phyloP scores from a whole-genome alignment of 2,329 filamentous ascomycete species.

The Talaromyces sp. region DNA sequence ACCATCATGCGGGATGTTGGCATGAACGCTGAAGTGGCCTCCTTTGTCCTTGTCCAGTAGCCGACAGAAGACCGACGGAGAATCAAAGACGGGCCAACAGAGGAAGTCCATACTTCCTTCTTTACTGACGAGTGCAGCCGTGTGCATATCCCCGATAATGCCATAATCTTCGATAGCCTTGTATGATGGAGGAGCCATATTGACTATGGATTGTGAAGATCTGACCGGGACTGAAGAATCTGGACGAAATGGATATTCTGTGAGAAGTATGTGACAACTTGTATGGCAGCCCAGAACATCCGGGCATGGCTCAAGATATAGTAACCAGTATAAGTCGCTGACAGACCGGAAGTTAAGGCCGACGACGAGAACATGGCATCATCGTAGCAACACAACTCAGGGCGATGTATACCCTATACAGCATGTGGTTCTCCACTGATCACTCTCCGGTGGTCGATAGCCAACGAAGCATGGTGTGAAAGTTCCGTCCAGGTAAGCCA shows the following conservation, averaged over 20 bases:
- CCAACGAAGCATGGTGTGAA: conserved; percentile 5
- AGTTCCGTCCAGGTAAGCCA: conserved; percentile 1
- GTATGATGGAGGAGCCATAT: conserved; percentile 22
- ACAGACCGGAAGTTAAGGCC: conserved; percentile 12
- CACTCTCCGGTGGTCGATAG: neutral
- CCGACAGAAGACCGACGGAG: conserved; percentile 69
- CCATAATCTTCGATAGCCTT: conserved; percentile 68
- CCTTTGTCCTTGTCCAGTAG: conserved; percentile 71
- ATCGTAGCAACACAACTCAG: conserved; percentile 14
- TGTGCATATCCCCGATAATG: conserved; percentile 76
- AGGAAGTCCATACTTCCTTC: conserved; percentile 72
- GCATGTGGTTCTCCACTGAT: conserved; percentile 7
- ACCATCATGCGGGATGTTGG: conserved; percentile 45
- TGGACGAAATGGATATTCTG: neutral
- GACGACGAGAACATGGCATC: conserved; percentile 19
- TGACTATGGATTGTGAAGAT: neutral
- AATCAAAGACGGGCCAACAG: conserved; percentile 81
- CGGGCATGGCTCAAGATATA: conserved; percentile 3
- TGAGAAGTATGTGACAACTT: neutral
- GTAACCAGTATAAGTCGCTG: neutral
- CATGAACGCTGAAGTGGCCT: conserved; percentile 64
- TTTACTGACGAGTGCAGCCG: conserved; percentile 69
- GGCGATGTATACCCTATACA: neutral
- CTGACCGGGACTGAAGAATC: neutral
- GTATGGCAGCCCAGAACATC: neutral